Conservation (phyloP, 768 basidiomycete genomes). For the Lepiota brunneoincarnata region DNA sequence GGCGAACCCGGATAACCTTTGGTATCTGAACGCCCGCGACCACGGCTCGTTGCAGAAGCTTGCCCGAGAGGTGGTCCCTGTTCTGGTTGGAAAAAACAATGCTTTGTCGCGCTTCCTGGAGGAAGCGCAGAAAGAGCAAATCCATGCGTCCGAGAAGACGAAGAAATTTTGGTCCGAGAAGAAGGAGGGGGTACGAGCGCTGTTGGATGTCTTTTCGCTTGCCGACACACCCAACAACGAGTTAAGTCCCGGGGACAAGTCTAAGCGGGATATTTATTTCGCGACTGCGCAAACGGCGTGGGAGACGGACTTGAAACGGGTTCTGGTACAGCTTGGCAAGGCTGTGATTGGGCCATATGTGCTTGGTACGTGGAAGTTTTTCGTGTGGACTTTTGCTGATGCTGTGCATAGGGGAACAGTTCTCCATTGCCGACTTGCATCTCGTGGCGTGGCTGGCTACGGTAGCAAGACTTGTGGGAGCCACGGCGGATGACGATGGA, state of each 20-base stretch:
- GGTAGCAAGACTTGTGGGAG: slow-evolving; percentile 58
- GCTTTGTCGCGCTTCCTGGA: slow-evolving; percentile 48
- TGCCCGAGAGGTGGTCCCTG: slow-evolving; percentile 38
- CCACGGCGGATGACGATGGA: slow-evolving; percentile 47
- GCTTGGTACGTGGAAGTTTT: slow-evolving; percentile 45
- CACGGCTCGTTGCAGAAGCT: slow-evolving; percentile 47
- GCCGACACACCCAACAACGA: slow-evolving; percentile 38
- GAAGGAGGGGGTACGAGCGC: slow-evolving; percentile 38
- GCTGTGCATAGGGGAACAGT: slow-evolving; percentile 62
- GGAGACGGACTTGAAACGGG: slow-evolving; percentile 45
- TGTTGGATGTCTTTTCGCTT: slow-evolving; percentile 44
- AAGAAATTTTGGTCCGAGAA: slow-evolving; percentile 61
- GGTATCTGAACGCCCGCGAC: slow-evolving; percentile 58
- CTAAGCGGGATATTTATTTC: slow-evolving; percentile 48
- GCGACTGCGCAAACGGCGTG: slow-evolving; percentile 48
- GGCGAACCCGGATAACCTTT: slow-evolving; percentile 61
- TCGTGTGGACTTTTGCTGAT: slow-evolving; percentile 1
- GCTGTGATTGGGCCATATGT: slow-evolving; percentile 63
- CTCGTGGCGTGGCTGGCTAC: slow-evolving; percentile 73
- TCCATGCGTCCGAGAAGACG: slow-evolving; percentile 60
- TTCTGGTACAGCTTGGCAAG: slow-evolving; percentile 46
- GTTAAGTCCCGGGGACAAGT: slow-evolving; percentile 36
- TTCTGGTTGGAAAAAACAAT: slow-evolving; percentile 44
- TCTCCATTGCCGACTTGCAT: slow-evolving; percentile 80
- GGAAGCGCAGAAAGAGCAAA: slow-evolving; percentile 45